Evolutionary conservation across 2,329 filamentous ascomycete species (phyloP).

Genomic region (Fragosphaeria purpurea): DNA sequence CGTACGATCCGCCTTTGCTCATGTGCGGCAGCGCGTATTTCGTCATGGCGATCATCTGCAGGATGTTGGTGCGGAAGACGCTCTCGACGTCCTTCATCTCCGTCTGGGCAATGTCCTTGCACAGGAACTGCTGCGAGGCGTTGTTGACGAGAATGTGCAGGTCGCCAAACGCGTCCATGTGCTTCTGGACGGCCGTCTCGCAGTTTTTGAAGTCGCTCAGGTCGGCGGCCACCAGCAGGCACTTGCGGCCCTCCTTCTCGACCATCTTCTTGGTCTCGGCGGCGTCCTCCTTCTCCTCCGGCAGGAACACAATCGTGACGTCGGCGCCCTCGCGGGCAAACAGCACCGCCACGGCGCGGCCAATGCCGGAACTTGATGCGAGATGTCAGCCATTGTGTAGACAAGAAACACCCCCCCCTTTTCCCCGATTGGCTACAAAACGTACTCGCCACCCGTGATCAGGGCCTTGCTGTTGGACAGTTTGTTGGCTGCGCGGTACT

Average conservation of each 20-base stretch:
- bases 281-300: slow-evolving; percentile 67
- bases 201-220: slow-evolving; percentile 58
- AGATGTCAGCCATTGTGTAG: too few relatives aligned
- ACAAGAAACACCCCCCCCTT: too few relatives aligned
- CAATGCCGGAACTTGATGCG: slow-evolving; percentile 34
- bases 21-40: slow-evolving; percentile 71
- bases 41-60: slow-evolving; percentile 74
- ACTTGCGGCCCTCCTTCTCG: slow-evolving; percentile 55
- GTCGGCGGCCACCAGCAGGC: slow-evolving; percentile 54
- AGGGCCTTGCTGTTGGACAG: slow-evolving; percentile 39
- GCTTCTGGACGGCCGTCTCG: slow-evolving; percentile 57
- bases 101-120: slow-evolving; percentile 55
- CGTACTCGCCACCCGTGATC: slow-evolving; percentile 47
- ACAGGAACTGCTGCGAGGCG: slow-evolving; percentile 65
- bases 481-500: slow-evolving; percentile 36
- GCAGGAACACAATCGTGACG: slow-evolving; percentile 62
- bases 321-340: slow-evolving; percentile 56
- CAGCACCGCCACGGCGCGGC: slow-evolving; percentile 42
- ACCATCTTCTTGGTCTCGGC: slow-evolving; percentile 63
- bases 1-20: slow-evolving; percentile 45
- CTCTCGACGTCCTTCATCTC: too few relatives aligned
- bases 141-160: slow-evolving; percentile 70
- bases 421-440: too few relatives aligned
- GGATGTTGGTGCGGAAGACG: slow-evolving; percentile 39
- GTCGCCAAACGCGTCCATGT: slow-evolving; percentile 52